A percentile compares a stretch with the other conserved stretches of the same genome.
Evolutionary conservation across 371 early-diverging fungal species (phyloP).

Genomic region (Vittaforma corneae): DNA sequence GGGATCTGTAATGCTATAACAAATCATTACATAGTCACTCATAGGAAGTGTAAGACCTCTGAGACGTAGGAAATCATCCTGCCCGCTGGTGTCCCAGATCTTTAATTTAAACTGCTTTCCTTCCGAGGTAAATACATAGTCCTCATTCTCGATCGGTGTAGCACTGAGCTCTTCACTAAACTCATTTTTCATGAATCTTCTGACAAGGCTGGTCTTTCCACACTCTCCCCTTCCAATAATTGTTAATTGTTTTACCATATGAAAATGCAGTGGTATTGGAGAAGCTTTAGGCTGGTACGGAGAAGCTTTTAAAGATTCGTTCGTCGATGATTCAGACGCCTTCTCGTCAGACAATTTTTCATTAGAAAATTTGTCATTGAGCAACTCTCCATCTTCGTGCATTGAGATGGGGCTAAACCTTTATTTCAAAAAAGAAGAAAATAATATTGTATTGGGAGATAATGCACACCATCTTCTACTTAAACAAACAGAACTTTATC

Average conservation of each 20-base stretch:
- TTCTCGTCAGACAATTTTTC: too few species aligned
- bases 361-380: too few species aligned
- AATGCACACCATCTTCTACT: too few species aligned
- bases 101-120: constrained; percentile 4
- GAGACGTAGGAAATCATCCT: constrained; percentile 55
- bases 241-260: constrained; percentile 41
- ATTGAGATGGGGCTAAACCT: too few species aligned
- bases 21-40: constrained; percentile 51
- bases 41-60: constrained; percentile 43
- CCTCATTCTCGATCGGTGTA: constrained; percentile 27
- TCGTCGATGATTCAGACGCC: too few species aligned
- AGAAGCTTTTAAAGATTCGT: too few species aligned
- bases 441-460: too few species aligned
- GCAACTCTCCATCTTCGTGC: too few species aligned
- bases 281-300: too few species aligned
- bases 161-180: constrained; percentile 36
- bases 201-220: constrained; percentile 56
- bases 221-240: constrained; percentile 54
- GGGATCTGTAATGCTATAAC: constrained; percentile 37
- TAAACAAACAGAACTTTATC: too few species aligned
- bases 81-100: constrained; percentile 58
- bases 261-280: too few species aligned
- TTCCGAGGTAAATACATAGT: background rate
- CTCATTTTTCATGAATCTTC: constrained; percentile 32
- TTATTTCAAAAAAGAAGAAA: too few species aligned